phyloP scores from a whole-genome alignment of 305 asterid species.

The Stenogyne calaminthoides region DNA sequence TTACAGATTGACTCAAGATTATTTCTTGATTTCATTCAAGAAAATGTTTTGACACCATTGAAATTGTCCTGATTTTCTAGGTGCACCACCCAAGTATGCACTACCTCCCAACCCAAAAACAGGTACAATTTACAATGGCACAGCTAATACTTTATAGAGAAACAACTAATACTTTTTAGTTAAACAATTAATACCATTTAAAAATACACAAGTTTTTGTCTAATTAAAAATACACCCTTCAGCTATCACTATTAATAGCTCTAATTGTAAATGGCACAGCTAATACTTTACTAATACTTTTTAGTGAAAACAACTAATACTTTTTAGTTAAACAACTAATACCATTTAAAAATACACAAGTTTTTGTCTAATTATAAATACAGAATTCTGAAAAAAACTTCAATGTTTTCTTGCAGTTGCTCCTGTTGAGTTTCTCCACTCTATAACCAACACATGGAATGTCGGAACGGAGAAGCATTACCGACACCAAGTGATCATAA shows the following conservation, averaged over 20 bases:
- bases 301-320: no score
- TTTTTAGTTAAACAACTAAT: no score
- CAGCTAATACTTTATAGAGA: no score
- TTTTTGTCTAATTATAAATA: neutral
- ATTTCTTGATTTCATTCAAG: no score
- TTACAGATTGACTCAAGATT: neutral
- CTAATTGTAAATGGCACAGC: neutral
- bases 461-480: conserved; percentile 51
- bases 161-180: no score
- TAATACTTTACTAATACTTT: no score
- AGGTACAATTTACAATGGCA: conserved; percentile 34
- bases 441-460: conserved; percentile 70
- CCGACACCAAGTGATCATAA: conserved; percentile 70
- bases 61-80: neutral
- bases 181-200: no score
- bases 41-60: neutral
- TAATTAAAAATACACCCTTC: no score
- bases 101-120: conserved; percentile 26
- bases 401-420: conserved; percentile 34
- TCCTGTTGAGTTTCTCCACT: conserved; percentile 61
- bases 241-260: no score
- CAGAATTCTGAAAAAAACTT: neutral
- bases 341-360: no score
- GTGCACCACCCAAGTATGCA: conserved; percentile 23
- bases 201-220: no score